These are phyloP conservation scores for Naegleria gruberi DNA, from an alignment of 208 protist genomes.

Conservation along the genomic window DNA sequence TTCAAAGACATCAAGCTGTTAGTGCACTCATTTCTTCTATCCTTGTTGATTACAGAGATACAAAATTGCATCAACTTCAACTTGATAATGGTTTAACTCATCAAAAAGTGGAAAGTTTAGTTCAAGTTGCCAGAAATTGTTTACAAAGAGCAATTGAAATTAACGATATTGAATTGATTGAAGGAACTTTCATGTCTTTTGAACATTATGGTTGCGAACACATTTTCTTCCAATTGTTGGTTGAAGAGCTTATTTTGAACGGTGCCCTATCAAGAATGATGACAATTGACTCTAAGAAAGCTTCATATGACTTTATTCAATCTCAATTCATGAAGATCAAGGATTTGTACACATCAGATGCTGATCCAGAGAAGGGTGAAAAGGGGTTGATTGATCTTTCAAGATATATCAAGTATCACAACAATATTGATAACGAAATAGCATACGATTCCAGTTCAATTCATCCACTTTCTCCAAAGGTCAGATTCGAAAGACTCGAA, in stretches of 20 bases:
- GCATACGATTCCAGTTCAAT: neutral
- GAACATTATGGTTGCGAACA: neutral
- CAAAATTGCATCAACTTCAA: neutral
- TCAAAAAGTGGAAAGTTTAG: neutral
- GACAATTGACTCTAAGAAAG: neutral
- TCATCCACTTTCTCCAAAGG: neutral
- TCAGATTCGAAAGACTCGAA: neutral
- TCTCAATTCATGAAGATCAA: neutral
- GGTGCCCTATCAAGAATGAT: neutral
- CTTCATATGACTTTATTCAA: neutral
- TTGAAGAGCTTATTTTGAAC: neutral
- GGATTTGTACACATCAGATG: neutral
- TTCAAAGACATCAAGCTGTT: neutral
- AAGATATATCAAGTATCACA: neutral
- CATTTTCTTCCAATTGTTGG: neutral
- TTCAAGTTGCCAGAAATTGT: slow-evolving; percentile 3
- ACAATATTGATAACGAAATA: neutral
- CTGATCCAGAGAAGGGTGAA: neutral
- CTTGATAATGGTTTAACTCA: neutral
- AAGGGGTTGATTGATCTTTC: neutral
- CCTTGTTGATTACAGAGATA: neutral
- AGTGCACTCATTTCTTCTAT: neutral
- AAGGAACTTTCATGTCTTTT: neutral
- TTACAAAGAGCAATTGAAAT: neutral
- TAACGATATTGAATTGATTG: neutral